These are phyloP conservation scores for Klebsormidium nitens DNA, from an alignment of 139 green algal genomes.

Conservation along the genomic window DNA sequence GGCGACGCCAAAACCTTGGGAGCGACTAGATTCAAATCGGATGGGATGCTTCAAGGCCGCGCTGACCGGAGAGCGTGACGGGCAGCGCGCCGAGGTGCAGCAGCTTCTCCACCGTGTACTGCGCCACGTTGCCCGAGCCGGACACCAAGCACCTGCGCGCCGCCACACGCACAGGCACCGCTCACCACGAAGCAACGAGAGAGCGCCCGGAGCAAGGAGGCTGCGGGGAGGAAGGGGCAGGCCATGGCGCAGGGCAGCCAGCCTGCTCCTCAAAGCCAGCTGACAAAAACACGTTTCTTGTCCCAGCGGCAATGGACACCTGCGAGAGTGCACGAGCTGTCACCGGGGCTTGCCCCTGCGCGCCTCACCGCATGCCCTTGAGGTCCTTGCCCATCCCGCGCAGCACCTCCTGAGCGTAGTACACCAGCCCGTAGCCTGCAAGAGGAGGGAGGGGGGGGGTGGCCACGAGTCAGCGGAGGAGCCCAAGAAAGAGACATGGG, in stretches of 20 bases:
- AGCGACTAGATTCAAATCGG: no score
- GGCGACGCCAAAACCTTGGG: no score
- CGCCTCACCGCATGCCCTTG: slow-evolving; percentile 12
- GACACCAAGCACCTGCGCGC: slow-evolving; percentile 47
- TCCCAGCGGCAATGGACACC: no score
- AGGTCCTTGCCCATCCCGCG: slow-evolving; percentile 35
- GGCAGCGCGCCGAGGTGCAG: slow-evolving; percentile 59
- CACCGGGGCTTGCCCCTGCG: neutral
- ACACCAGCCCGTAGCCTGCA: slow-evolving; percentile 49
- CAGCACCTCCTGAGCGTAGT: slow-evolving; percentile 60
- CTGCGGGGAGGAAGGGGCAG: no score
- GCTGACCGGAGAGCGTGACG: slow-evolving; percentile 66
- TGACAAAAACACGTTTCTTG: slow-evolving; percentile 23
- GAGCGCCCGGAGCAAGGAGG: no score
- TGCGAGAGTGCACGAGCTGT: neutral
- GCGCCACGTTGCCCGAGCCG: slow-evolving; percentile 65
- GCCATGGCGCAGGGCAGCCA: neutral
- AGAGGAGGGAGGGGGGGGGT: no score
- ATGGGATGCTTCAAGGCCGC: no score
- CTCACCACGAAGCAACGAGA: no score
- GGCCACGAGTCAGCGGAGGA: no score
- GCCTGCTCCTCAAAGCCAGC: neutral
- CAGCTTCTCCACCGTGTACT: slow-evolving; percentile 62
- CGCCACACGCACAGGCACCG: no score
- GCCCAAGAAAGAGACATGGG: no score